Percentiles rank a stretch among this genome's conserved stretches.
Evolutionary conservation across 108 stramenopile species (phyloP).

Genomic region (Skeletonema costatum): DNA sequence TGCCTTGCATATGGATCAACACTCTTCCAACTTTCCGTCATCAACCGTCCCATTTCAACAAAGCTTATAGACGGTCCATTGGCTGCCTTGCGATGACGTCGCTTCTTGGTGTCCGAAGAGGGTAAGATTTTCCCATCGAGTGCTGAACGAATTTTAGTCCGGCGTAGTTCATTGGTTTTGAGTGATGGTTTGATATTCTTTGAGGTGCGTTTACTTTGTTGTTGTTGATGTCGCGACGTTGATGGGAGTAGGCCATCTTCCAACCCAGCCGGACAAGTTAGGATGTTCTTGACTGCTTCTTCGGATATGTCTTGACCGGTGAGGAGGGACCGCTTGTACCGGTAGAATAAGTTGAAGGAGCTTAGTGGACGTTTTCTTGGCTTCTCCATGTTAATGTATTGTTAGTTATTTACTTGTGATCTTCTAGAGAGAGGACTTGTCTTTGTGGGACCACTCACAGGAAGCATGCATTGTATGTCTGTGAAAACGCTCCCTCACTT

Average conservation of each 20-base stretch:
- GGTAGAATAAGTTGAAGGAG: slow-evolving; percentile 8
- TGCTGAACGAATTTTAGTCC: not conserved
- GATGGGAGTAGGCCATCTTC: not conserved
- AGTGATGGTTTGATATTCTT: not conserved
- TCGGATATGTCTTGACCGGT: not conserved
- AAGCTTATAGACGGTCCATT: not conserved
- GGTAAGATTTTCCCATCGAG: not conserved
- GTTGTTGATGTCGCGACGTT: not conserved
- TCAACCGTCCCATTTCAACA: not conserved
- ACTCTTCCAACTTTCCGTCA: not conserved
- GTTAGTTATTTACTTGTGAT: no score
- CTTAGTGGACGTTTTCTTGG: slow-evolving; percentile 4
- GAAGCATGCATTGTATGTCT: no score
- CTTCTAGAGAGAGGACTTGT: no score
- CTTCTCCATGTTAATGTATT: not conserved
- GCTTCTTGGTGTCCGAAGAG: not conserved
- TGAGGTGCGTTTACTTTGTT: not conserved
- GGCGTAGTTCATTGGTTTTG: not conserved
- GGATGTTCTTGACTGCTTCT: not conserved
- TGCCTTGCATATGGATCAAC: not conserved
- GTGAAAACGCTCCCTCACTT: no score
- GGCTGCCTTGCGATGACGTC: not conserved
- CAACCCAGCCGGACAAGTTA: not conserved
- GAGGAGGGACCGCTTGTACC: slow-evolving; percentile 2
- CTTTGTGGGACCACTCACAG: no score